Evolutionary conservation across 805 yeast genomes (phyloP), one percentile per base, ranked within the genome.

Genomic region (Yarrowia sp.): DNA sequence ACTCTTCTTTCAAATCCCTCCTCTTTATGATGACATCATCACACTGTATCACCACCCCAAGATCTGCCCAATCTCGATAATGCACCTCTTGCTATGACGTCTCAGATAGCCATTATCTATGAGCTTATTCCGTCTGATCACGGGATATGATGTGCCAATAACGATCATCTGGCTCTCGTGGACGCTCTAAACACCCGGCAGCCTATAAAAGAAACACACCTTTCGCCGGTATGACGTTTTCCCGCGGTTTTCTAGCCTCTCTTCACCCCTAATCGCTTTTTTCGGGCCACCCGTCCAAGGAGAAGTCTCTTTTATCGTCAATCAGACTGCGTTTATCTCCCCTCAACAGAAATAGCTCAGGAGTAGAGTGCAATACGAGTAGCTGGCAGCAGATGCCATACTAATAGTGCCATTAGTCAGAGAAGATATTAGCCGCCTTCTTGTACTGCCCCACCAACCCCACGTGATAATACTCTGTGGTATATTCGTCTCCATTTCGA

Each of bases 301-400:
- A n/a, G 56, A 50, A 50, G 40, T 50, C 40, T 49, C 56, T 50
- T 35, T 16, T 50, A 52, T 52, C 58, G 35, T 12, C 43, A 52
- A 16, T 14, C 26, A 12, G 7, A 19, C 43, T 52, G 58, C 43
- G 58, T 52, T 19, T 38, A 52, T 52, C 32, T 19, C 59, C 59
- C 59, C 59, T 53, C 59, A 38, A 53, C 36, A 22, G 36, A 53
- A 53, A 53, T 53, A 40, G 38, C 59, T 53, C 59, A 53, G 14
- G 32, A 26, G 32, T 5, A 26, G 32, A 5, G 32, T 26, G 32
- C 32, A 5, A 5, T 26, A 26, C 32, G 32, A 26, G 32, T 5
- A 26, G 32, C 32, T 26, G 32, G 7, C 32, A 5, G 7, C 32
- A 26, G 32, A 26, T 26, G 32, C 32, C 7, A 5, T 26, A 26